Evolutionary conservation across 192 early-diverging fungal species (phyloP).

Genomic region (Entomortierella lignicola): DNA sequence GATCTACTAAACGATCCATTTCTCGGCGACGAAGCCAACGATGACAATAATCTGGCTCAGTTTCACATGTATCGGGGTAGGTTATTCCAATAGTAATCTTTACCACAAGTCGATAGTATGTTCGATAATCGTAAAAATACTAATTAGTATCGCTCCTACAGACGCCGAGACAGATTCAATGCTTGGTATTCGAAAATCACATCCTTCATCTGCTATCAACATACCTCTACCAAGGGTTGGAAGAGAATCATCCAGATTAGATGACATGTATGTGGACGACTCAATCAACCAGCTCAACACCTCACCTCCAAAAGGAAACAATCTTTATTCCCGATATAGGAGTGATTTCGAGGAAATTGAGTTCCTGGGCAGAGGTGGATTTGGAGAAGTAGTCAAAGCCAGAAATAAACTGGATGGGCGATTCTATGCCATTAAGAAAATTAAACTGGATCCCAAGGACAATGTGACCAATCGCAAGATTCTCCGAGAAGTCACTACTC

Average conservation of each 20-base stretch:
- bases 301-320: slow-evolving; percentile 33
- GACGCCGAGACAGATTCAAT: slow-evolving; percentile 37
- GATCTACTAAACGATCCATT: slow-evolving; percentile 80
- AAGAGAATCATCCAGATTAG: slow-evolving; percentile 28
- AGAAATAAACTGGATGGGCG: slow-evolving; percentile 84
- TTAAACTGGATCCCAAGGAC: slow-evolving; percentile 83
- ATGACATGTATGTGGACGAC: slow-evolving; percentile 52
- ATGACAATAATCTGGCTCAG: slow-evolving; percentile 44
- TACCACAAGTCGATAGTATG: not conserved
- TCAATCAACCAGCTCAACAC: slow-evolving; percentile 47
- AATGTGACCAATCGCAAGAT: slow-evolving; percentile 85
- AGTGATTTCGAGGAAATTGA: slow-evolving; percentile 84
- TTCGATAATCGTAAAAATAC: not conserved
- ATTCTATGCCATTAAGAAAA: slow-evolving; percentile 95
- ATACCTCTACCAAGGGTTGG: slow-evolving; percentile 25
- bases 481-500: slow-evolving; percentile 89
- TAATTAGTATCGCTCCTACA: not conserved
- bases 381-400: slow-evolving; percentile 96
- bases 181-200: slow-evolving; percentile 15
- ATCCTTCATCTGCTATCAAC: slow-evolving; percentile 34
- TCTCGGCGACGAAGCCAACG: slow-evolving; percentile 60
- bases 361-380: slow-evolving; percentile 84
- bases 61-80: slow-evolving; percentile 58
- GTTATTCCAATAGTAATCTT: not conserved
- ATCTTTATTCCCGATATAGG: slow-evolving; percentile 72